Evolutionary conservation across 179 eudicot species (phyloP), one percentile per base, ranked within the genome.

Genomic region (Corrigiola litoralis): DNA sequence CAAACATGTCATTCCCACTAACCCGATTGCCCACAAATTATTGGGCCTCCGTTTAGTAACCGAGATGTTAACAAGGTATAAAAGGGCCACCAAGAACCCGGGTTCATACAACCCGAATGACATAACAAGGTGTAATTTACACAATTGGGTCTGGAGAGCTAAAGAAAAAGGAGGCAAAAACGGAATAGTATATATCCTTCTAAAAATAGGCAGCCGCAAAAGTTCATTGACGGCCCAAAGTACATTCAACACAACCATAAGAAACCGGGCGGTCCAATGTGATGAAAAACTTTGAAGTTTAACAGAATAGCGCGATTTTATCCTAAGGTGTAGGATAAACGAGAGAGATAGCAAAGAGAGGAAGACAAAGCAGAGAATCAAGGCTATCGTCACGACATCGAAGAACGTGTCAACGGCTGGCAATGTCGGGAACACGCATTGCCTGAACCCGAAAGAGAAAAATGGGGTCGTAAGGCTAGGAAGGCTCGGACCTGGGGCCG

Each of bases 71-170:
- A 90, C 72, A 24, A 90, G 74, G 76, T 80, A 85, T 0, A 88
- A 69, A 4, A 90, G 81, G 36, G 91, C 66, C 27, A 84, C 62
- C 14, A 90, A 42, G 47, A 85, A 88, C 0, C 89, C 92, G 1
- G 95, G 97, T 51, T 90, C 82, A 27, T 74, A 75, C 14, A 90
- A 40, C 6, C 97, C 97, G 16, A 87, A 79, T 2, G 92, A 82
- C 24, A 85, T 72, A 8, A 88, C 78, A 5, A 84, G 61, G 34
- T 88, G 86, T 6, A 74, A 0, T 58, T 82, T 82, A 33, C 97
- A 90, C 13, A 85, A 49, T 5, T 46, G 52, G 47, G 73, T 31
- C 51, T 89, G 88, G 21, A 75, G 69, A 12, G 72, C 4, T 0
- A 82, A 5, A 14, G 73, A 40, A 4, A 77, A 20, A 0, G 67